Base-by-base conservation (phyloP, 306 rosid genomes). In the Fragaria vesca region DNA sequence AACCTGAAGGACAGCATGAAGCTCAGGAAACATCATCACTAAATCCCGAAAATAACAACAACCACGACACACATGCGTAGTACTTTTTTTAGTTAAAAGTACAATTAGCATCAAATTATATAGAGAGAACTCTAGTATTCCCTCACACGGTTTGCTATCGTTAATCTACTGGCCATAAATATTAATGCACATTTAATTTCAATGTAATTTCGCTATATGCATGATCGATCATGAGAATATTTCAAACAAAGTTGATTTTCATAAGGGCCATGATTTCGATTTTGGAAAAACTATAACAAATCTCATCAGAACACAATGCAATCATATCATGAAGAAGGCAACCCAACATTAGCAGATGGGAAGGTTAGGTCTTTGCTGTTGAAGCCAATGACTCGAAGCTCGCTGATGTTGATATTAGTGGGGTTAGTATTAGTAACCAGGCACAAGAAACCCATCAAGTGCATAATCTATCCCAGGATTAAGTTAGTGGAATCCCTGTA, bases 401-500 rank as follows among this genome's bases (percentile, higher is more conserved):
- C 4, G 51, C 66, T 78, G 55, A 73, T 58, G 61, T 55, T 82
- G 66, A 72, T 40, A 40, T 30, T 47, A 75, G 87, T 72, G 80
- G 81, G 81, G 55, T 34, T 1, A 30, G 42, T 62, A 32, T 3
- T 30, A 16, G n/a, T 62, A 60, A 48, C 21, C 24, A 72, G 71
- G 52, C 81, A 75, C 81, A 51, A 48, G 36, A 11, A 11, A 34
- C 1, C 65, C 4, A 13, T 28, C 80, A 54, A 46, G 36, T 58
- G 68, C 62, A 55, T 66, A 66, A 60, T 62, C 38, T 45, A 63
- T 83, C 58, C 30, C 4, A 61, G 45, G 60, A 77, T 74, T 75
- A 73, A 69, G 66, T 58, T 86, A 54, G 71, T 81, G 87, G 78
- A 80, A 48, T 80, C 81, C 71, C 51, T 1, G 71, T 30, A 69